phyloP scores from a whole-genome alignment of 352 stramenopile species.

The Pythium chondricola region DNA sequence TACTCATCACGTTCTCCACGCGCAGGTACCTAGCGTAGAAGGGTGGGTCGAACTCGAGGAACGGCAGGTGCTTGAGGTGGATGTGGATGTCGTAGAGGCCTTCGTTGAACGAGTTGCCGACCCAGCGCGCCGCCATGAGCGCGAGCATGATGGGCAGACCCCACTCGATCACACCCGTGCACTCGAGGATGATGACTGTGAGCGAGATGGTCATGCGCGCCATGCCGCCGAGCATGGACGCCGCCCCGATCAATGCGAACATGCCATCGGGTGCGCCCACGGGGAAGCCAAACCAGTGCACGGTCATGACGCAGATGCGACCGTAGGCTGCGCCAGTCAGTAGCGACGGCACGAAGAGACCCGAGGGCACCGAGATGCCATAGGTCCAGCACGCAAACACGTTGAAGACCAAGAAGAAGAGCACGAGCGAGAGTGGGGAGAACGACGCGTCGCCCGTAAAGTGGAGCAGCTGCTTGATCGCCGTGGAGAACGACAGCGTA shows the following conservation, averaged over 20 bases:
- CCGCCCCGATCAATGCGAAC: conserved; percentile 96
- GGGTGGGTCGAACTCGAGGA: conserved; percentile 94
- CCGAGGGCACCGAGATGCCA: conserved; percentile 94
- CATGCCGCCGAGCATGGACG: conserved; percentile 94
- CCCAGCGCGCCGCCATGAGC: conserved; percentile 94
- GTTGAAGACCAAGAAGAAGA: conserved; percentile 96
- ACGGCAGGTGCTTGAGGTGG: conserved; percentile 94
- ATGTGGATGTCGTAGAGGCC: conserved; percentile 99
- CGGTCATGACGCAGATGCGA: conserved; percentile 62
- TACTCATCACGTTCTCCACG: conserved; percentile 77
- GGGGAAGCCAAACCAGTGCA: conserved; percentile 54
- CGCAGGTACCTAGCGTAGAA: conserved; percentile 72
- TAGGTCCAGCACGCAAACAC: conserved; percentile 93
- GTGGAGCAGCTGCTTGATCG: conserved; percentile 96
- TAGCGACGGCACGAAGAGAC: conserved; percentile 96
- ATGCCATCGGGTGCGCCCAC: conserved; percentile 84
- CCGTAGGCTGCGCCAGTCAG: conserved; percentile 94
- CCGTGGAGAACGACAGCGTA: conserved; percentile 93
- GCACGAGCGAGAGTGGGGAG: conserved; percentile 88
- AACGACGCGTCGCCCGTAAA: conserved; percentile 91
- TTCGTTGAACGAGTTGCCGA: conserved; percentile 98
- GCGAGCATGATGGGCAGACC: conserved; percentile 97
- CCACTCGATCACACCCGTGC: conserved; percentile 98
- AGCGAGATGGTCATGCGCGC: conserved; percentile 98
- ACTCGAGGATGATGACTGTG: conserved; percentile 98